These are phyloP conservation scores for Diaporthe longicolla DNA, from an alignment of 2,329 filamentous ascomycete genomes.

Conservation along the genomic window DNA sequence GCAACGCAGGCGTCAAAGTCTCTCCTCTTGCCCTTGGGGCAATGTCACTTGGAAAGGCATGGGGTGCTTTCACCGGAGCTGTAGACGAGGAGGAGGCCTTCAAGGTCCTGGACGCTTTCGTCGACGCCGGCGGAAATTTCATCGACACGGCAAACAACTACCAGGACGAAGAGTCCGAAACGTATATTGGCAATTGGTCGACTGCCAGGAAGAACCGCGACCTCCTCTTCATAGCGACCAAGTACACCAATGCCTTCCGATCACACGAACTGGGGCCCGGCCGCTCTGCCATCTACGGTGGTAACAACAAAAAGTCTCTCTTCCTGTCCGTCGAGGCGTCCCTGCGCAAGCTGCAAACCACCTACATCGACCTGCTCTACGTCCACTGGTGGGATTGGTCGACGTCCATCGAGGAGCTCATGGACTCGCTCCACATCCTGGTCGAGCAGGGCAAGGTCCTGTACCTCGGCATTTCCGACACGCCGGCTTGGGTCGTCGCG, in stretches of 20 bases:
- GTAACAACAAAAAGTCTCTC: conserved; percentile 75
- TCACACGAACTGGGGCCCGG: conserved; percentile 54
- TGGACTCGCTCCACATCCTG: conserved; percentile 58
- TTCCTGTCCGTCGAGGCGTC: conserved; percentile 64
- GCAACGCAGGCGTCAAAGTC: conserved; percentile 74
- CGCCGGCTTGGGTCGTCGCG: conserved; percentile 57
- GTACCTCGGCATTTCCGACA: conserved; percentile 58
- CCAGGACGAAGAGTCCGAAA: conserved; percentile 73
- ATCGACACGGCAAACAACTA: conserved; percentile 81
- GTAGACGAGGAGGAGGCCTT: conserved; percentile 73
- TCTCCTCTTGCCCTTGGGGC: conserved; percentile 73
- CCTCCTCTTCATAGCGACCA: conserved; percentile 76
- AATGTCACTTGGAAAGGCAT: conserved; percentile 34
- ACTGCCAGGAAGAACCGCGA: conserved; percentile 74
- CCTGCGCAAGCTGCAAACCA: conserved; percentile 60
- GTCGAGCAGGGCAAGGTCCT: conserved; percentile 58
- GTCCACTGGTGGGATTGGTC: conserved; percentile 62
- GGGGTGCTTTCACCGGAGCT: conserved; percentile 56
- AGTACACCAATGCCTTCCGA: conserved; percentile 68
- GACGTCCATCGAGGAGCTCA: conserved; percentile 58
- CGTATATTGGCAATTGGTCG: conserved; percentile 81
- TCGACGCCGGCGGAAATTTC: conserved; percentile 73
- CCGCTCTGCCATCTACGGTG: conserved; percentile 62
- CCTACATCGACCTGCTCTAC: conserved; percentile 61
- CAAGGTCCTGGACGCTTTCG: conserved; percentile 77